Evolutionary conservation across 2,329 filamentous ascomycete genomes (phyloP).

Genomic region (Tolypocladium nubicola): DNA sequence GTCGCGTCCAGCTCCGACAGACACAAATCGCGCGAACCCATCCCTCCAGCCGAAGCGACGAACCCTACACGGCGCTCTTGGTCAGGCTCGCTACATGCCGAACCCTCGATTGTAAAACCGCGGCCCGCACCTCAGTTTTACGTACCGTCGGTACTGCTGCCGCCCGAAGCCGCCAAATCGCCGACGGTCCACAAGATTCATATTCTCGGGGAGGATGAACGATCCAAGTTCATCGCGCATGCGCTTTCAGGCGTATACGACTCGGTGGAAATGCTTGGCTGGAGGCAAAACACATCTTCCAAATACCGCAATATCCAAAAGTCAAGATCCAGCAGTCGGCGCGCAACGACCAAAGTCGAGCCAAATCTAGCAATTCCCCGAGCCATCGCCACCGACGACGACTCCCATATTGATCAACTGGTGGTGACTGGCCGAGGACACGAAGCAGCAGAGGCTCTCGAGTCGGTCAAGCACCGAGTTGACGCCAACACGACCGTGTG

Average conservation of each 20-base stretch:
- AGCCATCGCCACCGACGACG: slow-evolving; percentile 13
- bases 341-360: slow-evolving; percentile 9
- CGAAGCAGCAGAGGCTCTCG: slow-evolving; percentile 44
- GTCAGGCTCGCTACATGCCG: slow-evolving; percentile 8
- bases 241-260: slow-evolving; percentile 29
- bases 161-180: slow-evolving; percentile 18
- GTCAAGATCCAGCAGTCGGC: slow-evolving; percentile 8
- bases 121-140: slow-evolving; percentile 14
- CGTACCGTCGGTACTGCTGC: slow-evolving; percentile 25
- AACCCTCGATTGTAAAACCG: slow-evolving; percentile 2
- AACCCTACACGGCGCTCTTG: slow-evolving; percentile 11
- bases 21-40: slow-evolving; percentile 11
- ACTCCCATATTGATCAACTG: slow-evolving; percentile 55
- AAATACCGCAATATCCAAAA: slow-evolving; percentile 21
- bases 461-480: slow-evolving; percentile 54
- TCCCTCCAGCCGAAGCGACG: slow-evolving; percentile 9
- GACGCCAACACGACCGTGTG: slow-evolving; percentile 59
- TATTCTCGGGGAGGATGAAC: slow-evolving; percentile 29
- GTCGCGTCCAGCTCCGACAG: slow-evolving; percentile 12
- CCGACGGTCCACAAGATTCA: slow-evolving; percentile 27
- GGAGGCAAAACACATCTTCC: slow-evolving; percentile 12
- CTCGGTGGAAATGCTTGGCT: slow-evolving; percentile 24
- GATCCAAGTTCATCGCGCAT: slow-evolving; percentile 29
- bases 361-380: slow-evolving; percentile 8
- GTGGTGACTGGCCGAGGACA: slow-evolving; percentile 53